Evolutionary conservation across 2,329 filamentous ascomycete genomes (phyloP).

Genomic region (Thielaviopsis euricoi): DNA sequence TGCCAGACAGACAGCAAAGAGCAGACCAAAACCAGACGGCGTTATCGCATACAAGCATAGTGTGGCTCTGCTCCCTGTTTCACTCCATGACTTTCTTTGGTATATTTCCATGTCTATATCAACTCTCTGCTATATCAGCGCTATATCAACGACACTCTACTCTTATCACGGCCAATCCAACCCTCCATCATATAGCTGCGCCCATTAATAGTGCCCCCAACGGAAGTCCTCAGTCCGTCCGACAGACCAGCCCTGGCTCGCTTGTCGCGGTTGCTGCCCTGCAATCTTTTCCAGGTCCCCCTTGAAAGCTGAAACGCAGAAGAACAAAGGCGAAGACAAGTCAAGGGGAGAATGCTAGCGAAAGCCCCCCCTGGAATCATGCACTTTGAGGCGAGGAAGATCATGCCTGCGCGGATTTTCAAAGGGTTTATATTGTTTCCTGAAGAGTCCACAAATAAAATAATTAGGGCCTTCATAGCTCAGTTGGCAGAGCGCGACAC

Average conservation of each 20-base stretch:
- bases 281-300: background rate
- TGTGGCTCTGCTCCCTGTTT: background rate
- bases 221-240: too few relatives aligned
- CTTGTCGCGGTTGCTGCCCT: background rate
- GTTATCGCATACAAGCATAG: background rate
- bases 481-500: constrained; percentile 11
- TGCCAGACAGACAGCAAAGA: background rate
- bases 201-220: background rate
- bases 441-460: too few relatives aligned
- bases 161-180: background rate
- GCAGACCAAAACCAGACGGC: background rate
- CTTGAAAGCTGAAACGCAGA: background rate
- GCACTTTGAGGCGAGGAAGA: background rate
- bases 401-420: too few relatives aligned
- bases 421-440: too few relatives aligned
- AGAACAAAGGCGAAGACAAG: background rate
- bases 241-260: background rate
- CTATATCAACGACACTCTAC: background rate
- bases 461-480: constrained; percentile 9
- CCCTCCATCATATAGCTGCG: background rate
- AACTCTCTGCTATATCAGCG: background rate
- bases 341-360: background rate
- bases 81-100: background rate
- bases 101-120: background rate
- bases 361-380: background rate